A percentile compares a stretch with the other conserved stretches of the same genome.
Conservation (phyloP, 371 early-diverging fungal genomes). For the Mucor indicus region DNA sequence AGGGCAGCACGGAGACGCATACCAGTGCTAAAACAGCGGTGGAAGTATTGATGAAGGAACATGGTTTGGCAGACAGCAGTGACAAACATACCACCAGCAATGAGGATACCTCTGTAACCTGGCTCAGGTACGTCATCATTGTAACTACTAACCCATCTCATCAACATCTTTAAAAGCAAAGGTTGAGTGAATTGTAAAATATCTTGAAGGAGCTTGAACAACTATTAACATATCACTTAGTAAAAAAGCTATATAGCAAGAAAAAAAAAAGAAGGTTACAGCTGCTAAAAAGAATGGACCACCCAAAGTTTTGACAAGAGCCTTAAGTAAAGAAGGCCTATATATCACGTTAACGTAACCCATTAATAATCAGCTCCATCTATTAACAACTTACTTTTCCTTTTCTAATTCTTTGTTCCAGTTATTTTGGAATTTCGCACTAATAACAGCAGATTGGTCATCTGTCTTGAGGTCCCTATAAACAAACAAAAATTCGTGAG, state of each 20-base stretch:
- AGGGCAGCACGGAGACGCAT: constrained; percentile 83
- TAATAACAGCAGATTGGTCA: constrained; percentile 66
- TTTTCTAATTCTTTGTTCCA: constrained; percentile 71
- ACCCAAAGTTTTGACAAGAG: constrained; percentile 65
- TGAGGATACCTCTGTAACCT: constrained; percentile 60
- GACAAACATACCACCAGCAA: constrained; percentile 74
- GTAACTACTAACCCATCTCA: constrained; percentile 69
- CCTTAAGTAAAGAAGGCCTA: constrained; percentile 73
- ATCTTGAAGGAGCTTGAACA: constrained; percentile 83
- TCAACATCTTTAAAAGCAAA: constrained; percentile 68
- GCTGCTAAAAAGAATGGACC: constrained; percentile 67
- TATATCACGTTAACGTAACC: neutral
- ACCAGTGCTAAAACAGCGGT: constrained; percentile 71
- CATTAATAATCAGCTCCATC: neutral
- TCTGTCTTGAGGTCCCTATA: constrained; percentile 55
- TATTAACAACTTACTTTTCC: constrained; percentile 42
- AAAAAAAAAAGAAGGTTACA: constrained; percentile 13
- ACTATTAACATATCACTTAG: constrained; percentile 18
- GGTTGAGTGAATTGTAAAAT: constrained; percentile 86
- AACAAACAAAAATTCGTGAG: constrained; percentile 9
- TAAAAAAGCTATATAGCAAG: neutral
- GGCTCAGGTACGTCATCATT: constrained; percentile 50
- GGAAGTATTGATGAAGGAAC: constrained; percentile 91
- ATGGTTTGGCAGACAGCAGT: constrained; percentile 82
- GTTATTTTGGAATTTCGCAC: constrained; percentile 59